A percentile compares a stretch with the other conserved stretches of the same genome.
Evolutionary conservation across 257 asterid species (phyloP).

Genomic region (Thymus quinquecostatus): DNA sequence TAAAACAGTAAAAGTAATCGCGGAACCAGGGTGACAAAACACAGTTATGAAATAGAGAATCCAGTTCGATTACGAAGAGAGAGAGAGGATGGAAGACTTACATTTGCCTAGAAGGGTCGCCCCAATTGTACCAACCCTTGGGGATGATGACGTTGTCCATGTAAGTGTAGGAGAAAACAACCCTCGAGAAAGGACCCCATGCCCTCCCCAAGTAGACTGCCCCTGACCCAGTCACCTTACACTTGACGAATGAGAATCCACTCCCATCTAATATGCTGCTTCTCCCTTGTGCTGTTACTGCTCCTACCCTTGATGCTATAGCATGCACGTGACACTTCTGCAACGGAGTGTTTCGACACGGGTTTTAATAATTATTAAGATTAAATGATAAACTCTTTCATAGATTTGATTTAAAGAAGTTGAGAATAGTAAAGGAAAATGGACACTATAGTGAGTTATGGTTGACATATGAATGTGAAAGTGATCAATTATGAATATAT

Average conservation of each 20-base stretch:
- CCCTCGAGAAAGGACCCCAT: conserved; percentile 98
- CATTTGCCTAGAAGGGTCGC: conserved; percentile 92
- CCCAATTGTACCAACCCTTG: conserved; percentile 97
- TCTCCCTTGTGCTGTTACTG: conserved; percentile 90
- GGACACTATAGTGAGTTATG: no score
- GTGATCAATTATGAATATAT: no score
- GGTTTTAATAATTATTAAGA: no score
- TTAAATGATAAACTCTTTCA: no score
- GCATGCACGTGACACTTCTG: conserved; percentile 85
- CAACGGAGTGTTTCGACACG: background rate
- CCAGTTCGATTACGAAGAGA: no score
- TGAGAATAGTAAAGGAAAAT: no score
- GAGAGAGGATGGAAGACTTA: conserved; percentile 34
- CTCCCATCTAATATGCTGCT: conserved; percentile 73
- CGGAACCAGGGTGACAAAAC: no score
- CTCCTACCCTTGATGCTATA: conserved; percentile 72
- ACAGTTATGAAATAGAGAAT: no score
- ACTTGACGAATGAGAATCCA: conserved; percentile 83
- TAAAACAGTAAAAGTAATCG: no score
- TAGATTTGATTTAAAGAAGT: no score
- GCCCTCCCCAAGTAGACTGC: conserved; percentile 96
- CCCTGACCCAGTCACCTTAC: conserved; percentile 93
- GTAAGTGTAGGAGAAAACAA: conserved; percentile 80
- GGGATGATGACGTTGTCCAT: conserved; percentile 95
- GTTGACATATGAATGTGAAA: no score